A percentile compares a stretch with the other conserved stretches of the same genome.
These are phyloP conservation scores for Spirogloea muscicola DNA, from an alignment of 139 green algal genomes.

Conservation along the genomic window DNA sequence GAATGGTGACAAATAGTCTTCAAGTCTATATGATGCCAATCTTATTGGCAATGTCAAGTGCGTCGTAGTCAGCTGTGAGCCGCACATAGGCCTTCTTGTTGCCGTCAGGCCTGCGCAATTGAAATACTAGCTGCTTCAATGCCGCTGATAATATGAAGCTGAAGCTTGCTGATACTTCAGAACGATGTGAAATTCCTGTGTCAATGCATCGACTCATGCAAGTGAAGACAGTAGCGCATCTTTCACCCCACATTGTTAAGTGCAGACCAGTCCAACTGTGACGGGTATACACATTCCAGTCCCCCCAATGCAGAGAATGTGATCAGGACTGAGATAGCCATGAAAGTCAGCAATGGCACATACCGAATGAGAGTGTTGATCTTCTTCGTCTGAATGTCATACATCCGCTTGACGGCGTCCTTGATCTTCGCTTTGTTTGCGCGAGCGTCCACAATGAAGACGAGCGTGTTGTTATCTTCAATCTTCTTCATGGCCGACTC, in stretches of 20 bases:
- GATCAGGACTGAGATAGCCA: too few species aligned
- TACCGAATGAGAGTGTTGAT: conserved; percentile 97
- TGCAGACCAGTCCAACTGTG: too few species aligned
- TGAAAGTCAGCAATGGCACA: too few species aligned
- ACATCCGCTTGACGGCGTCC: conserved; percentile 85
- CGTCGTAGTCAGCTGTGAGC: conserved; percentile 92
- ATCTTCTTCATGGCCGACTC: conserved; percentile 99
- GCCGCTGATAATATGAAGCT: too few species aligned
- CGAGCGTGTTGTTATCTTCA: conserved; percentile 99
- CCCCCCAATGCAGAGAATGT: too few species aligned
- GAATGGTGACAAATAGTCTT: too few species aligned
- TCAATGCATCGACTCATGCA: too few species aligned
- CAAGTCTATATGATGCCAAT: conserved; percentile 96
- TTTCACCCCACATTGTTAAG: too few species aligned
- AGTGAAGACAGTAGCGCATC: too few species aligned
- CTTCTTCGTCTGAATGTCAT: conserved; percentile 96
- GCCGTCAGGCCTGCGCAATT: conserved; percentile 77
- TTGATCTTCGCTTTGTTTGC: conserved; percentile 81
- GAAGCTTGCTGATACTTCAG: too few species aligned
- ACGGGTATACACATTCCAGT: background rate
- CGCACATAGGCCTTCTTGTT: conserved; percentile 98
- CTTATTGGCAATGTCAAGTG: conserved; percentile 99
- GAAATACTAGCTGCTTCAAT: too few species aligned
- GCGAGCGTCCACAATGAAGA: conserved; percentile 87
- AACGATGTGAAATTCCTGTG: too few species aligned